Base-by-base conservation (phyloP, 108 stramenopile genomes). In the Cylindrotheca fusiformis region DNA sequence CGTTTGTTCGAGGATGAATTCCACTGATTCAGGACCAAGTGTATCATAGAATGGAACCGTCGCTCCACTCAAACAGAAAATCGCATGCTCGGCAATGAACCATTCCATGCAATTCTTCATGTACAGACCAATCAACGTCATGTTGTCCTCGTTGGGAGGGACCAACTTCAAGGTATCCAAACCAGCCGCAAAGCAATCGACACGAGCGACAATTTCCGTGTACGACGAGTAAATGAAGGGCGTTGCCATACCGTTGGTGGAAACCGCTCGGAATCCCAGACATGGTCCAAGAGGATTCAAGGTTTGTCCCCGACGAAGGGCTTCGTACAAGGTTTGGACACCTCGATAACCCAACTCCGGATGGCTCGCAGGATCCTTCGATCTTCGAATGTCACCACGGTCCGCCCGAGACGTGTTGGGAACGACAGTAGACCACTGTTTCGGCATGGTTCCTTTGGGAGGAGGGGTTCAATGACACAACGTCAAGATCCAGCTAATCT, bases 21-120 rank as follows among this genome's bases (percentile, higher is more conserved):
- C 64, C 0, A 95, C 90, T 4, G 92, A 78, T 46, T 95, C 95
- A 8, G 92, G 90, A 10, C 95, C 97, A 5, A 98, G 78, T 12
- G 97, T 98, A 64, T 96, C 95, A 72, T 98, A 98, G 32, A 97
- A 81, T 2, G 96, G 96, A 53, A 95, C 97, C 0, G 95, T 93
- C 5, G 85, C 72, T 18, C 88, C 91, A 33, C 84, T 80, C 33
- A 93, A 44, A 30, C 78, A 63, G 65, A 92, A 94, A 26, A 79
- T 72, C 6, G 87, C 95, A 52, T 97, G 94, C 48, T 99, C 98
- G 19, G 83, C 88, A 41, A 99, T 69, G 52, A 94, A 54, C 95
- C 96, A 97, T 72, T 99, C 97, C 59, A 93, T 77, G 48, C 91
- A 90, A 57, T 99, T 99, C 66, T 84, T 92, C 79, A 91, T 88